Conservation (phyloP, 1,284 basidiomycete species). For the Puccinia hordei region DNA sequence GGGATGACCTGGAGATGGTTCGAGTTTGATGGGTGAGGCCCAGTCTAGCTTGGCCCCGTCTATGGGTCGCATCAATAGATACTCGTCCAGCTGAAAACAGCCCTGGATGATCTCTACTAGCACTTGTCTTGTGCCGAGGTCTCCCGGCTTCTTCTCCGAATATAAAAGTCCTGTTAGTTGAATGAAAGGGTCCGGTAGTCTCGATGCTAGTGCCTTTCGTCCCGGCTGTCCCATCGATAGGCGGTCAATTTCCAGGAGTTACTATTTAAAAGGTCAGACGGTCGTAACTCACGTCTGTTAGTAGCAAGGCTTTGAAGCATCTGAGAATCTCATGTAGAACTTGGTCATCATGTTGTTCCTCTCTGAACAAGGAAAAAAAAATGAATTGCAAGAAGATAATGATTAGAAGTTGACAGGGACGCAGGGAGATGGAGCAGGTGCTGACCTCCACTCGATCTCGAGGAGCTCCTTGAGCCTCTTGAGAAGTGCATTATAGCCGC, state of each 20-base stretch:
- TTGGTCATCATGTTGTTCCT: slow-evolving; percentile 96
- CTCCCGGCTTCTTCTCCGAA: slow-evolving; percentile 96
- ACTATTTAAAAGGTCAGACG: background rate
- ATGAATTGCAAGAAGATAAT: slow-evolving; percentile 8
- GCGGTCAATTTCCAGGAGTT: too few species aligned
- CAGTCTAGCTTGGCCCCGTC: slow-evolving; percentile 61
- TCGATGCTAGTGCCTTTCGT: slow-evolving; percentile 71
- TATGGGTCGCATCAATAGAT: slow-evolving; percentile 17
- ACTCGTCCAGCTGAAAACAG: slow-evolving; percentile 73
- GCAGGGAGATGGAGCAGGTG: slow-evolving; percentile 24
- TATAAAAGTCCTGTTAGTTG: slow-evolving; percentile 81
- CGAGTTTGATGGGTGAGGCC: slow-evolving; percentile 55
- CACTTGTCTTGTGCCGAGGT: slow-evolving; percentile 81
- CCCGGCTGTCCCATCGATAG: slow-evolving; percentile 58
- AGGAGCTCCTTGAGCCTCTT: slow-evolving; percentile 87
- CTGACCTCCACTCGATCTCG: slow-evolving; percentile 91
- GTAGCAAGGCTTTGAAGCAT: slow-evolving; percentile 88
- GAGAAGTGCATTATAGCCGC: slow-evolving; percentile 81
- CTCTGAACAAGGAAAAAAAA: slow-evolving; percentile 64
- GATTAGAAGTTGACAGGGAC: background rate
- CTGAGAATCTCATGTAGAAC: slow-evolving; percentile 86
- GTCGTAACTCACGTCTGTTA: slow-evolving; percentile 75
- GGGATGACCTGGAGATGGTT: slow-evolving; percentile 59
- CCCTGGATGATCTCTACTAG: slow-evolving; percentile 81
- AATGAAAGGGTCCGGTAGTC: slow-evolving; percentile 80